Base-by-base conservation (phyloP, 1,139 yeast species). In the Yamadazyma diddensiae region DNA sequence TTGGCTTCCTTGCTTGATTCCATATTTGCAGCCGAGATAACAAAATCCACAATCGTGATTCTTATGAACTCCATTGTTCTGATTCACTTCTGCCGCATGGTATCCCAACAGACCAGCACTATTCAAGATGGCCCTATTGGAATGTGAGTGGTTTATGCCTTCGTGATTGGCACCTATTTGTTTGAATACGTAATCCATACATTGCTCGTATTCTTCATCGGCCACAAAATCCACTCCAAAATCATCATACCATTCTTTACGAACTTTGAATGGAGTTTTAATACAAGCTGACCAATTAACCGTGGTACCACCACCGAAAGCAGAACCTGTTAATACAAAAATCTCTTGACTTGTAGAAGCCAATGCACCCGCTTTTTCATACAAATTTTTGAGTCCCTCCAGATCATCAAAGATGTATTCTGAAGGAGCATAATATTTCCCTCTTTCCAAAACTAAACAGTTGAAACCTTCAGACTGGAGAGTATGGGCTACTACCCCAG, bases 201-300 rank as follows among this genome's bases (percentile, higher is more conserved):
- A 70, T 15, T 65, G 57, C 35, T 74, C 80, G 45, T 57, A 75
- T 8, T 46, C 50, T n/a, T 62, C 67, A 7, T 50, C 46, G 3
- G 70, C 73, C 21, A 62, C 78, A 67, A 74, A 74, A 12, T 72
- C 73, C 7, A 70, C 58, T 1, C 75, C 77, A 34, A 53, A 58
- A 17, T 67, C 61, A 33, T 67, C 65, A 28, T 65, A 72, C 80
- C 80, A 77, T 45, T 77, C 80, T 32, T 66, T 59, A 34, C 82
- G 65, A 5, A 77, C 76, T 37, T 62, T 64, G 46, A 69, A 72
- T 1, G 79, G 78, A 1, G 82, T 72, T 34, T 59, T 65, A 37
- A 77, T 49, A 42, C 74, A 63, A 8, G 82, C 81, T n/a, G 76
- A 68, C 82, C 82, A 77, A 51, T 77, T 77, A 29, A 77, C 71